Base-by-base conservation (phyloP, 805 yeast species). In the Ogataea salicorniae region DNA sequence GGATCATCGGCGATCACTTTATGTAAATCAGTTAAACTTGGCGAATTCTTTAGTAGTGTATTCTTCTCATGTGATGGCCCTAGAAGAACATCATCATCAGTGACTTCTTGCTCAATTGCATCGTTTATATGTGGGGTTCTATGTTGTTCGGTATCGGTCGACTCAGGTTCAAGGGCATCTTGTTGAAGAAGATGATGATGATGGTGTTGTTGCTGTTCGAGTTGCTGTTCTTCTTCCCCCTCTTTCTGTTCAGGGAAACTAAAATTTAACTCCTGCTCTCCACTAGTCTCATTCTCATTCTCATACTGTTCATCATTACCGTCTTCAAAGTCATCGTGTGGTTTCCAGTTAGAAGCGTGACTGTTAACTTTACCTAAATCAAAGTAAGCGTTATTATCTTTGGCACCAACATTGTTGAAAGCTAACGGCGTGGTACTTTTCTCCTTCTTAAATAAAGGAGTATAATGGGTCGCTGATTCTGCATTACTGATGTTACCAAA, bases 271-370 rank as follows among this genome's bases (percentile, higher is more conserved):
- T 26, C 17, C 17, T 20, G n/a, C 23, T 37, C 40, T 7, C 20
- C 40, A 22, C 13, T 20, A 37, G n/a, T 11, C 2, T 39, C 41
- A 9, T 39, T 31, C 2, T 15, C 31, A 38, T 22, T 39, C 13
- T 23, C 23, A n/a, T 23, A 20, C 2, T 23, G 26, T 39, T 22
- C 23, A 2, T 31, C 33, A 18, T 11, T 29, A 6, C 38, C 29
- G 13, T 35, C 42, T 6, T 42, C 46, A n/a, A 34, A 34, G 22
- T 43, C 22, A n/a, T 39, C 43, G n/a, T 38, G 18, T 15, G 51
- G 53, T n/a, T 38, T 45, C 53, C 53, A 46, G 1, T 41, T 44
- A 20, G 45, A 45, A n/a, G 48, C 50, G 33, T 39, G 16, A 39
- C 50, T 46, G 26, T 35, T 14, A 33, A 34, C 39, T 33, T 46